Conservation (phyloP, 305 asterid genomes). For the Fraxinus baroniana region DNA sequence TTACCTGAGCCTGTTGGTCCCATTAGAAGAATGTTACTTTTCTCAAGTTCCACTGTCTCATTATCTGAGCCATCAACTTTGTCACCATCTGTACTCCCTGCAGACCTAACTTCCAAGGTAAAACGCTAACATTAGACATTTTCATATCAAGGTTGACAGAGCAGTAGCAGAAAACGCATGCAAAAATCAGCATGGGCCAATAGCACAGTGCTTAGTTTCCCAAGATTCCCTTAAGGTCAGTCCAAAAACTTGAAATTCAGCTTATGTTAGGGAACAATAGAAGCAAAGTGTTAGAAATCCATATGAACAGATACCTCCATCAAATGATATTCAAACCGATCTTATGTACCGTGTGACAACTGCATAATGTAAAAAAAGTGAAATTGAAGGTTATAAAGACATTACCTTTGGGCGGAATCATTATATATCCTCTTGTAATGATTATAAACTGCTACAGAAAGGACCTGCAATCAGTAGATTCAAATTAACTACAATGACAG, state of each 20-base stretch:
- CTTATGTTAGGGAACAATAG: background rate
- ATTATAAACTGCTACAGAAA: conserved; percentile 91
- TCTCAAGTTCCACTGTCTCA: conserved; percentile 87
- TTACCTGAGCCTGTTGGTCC: conserved; percentile 99
- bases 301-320: background rate
- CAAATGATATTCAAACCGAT: background rate
- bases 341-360: background rate
- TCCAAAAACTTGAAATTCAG: background rate
- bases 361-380: conserved; percentile 3
- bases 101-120: conserved; percentile 67
- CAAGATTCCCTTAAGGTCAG: background rate
- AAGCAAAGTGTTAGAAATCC: background rate
- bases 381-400: conserved; percentile 33
- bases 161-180: background rate
- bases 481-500: background rate
- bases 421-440: conserved; percentile 91
- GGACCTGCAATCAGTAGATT: conserved; percentile 54
- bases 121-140: conserved; percentile 33
- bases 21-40: conserved; percentile 95
- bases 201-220: background rate
- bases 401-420: conserved; percentile 74
- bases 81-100: conserved; percentile 54
- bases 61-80: conserved; percentile 48
- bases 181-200: background rate
- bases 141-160: conserved; percentile 14